Evolutionary conservation across 495 filamentous ascomycete species (phyloP).

Genomic region (Daldinia vernicosa): DNA sequence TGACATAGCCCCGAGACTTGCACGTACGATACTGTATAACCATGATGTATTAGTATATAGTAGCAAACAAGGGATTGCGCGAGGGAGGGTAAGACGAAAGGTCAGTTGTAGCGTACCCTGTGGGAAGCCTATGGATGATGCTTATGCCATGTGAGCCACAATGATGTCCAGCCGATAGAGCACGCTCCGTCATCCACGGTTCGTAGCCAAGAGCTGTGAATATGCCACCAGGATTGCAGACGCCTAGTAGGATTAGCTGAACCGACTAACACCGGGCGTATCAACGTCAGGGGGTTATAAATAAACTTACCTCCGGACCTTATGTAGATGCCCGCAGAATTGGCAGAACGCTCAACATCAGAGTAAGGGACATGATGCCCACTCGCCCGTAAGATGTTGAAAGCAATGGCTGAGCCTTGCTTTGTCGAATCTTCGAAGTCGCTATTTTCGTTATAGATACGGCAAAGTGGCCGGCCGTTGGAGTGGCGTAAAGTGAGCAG

Average conservation of each 20-base stretch:
- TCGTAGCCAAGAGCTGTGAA: conserved; percentile 58
- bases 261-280: conserved; percentile 61
- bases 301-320: conserved; percentile 70
- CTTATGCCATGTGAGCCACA: conserved; percentile 62
- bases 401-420: conserved; percentile 77
- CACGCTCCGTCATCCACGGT: conserved; percentile 68
- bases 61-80: neutral
- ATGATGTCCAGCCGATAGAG: conserved; percentile 69
- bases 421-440: conserved; percentile 64
- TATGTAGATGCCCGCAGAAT: conserved; percentile 69
- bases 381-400: conserved; percentile 67
- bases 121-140: conserved; percentile 64
- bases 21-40: conserved; percentile 65
- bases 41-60: conserved; percentile 21
- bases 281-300: conserved; percentile 46
- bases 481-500: conserved; percentile 64
- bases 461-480: conserved; percentile 66
- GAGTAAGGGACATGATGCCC: conserved; percentile 67
- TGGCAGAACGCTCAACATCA: conserved; percentile 70
- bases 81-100: conserved; percentile 26
- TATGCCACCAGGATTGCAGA: conserved; percentile 58
- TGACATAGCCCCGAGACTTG: conserved; percentile 77
- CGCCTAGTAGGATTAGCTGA: conserved; percentile 55
- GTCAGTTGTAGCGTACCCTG: conserved; percentile 53
- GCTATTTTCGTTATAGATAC: conserved; percentile 66